phyloP scores from a whole-genome alignment of 2,329 filamentous ascomycete species.

The Tolypocladium endophyticum region DNA sequence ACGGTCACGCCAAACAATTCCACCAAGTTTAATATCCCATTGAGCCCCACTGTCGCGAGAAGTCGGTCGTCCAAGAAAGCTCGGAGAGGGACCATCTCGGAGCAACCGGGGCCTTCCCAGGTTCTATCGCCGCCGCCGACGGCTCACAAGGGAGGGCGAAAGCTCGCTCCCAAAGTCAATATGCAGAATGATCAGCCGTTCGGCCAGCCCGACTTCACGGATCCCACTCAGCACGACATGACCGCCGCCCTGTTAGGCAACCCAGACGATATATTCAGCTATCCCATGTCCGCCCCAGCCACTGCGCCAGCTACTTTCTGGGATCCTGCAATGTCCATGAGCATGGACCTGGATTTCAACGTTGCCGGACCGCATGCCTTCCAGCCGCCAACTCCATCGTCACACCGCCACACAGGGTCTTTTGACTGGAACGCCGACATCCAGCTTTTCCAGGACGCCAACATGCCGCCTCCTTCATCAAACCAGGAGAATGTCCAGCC shows the following conservation, averaged over 20 bases:
- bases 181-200: slow-evolving; percentile 51
- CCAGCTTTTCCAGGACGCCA: slow-evolving; percentile 43
- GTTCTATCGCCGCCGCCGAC: slow-evolving; percentile 52
- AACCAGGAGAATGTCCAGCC: slow-evolving; percentile 26
- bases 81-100: slow-evolving; percentile 27
- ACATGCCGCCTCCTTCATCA: slow-evolving; percentile 17
- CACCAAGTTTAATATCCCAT: slow-evolving; percentile 13
- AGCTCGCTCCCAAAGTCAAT: slow-evolving; percentile 40
- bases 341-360: slow-evolving; percentile 51
- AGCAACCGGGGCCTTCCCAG: slow-evolving; percentile 30
- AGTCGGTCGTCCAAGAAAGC: slow-evolving; percentile 31
- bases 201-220: slow-evolving; percentile 39
- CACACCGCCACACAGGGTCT: slow-evolving; percentile 37
- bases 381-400: slow-evolving; percentile 15
- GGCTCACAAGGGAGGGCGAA: slow-evolving; percentile 42
- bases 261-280: slow-evolving; percentile 46
- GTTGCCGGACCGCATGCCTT: slow-evolving; percentile 33
- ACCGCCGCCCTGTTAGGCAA: slow-evolving; percentile 30
- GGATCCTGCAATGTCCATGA: slow-evolving; percentile 42
- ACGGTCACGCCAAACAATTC: slow-evolving; percentile 19
- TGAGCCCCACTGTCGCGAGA: slow-evolving; percentile 16
- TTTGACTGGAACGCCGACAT: slow-evolving; percentile 47
- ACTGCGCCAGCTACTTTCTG: slow-evolving; percentile 44
- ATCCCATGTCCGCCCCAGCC: slow-evolving; percentile 48
- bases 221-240: slow-evolving; percentile 38